Evolutionary conservation across 108 stramenopile species (phyloP).

Genomic region (Thalassiosira profunda): DNA sequence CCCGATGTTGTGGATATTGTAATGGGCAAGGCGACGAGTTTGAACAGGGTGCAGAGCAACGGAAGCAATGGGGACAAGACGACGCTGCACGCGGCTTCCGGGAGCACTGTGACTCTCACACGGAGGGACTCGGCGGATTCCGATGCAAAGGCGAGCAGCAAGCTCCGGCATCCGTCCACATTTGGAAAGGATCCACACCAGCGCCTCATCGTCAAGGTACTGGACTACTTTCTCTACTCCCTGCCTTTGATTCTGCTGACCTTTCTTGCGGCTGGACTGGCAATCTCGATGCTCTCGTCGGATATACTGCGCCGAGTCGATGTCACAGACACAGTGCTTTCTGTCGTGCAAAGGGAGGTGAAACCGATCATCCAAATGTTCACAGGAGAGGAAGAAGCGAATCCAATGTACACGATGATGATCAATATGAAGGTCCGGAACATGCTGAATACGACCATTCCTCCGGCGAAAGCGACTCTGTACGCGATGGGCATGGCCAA

Average conservation of each 20-base stretch:
- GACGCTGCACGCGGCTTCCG: not conserved
- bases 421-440: conserved; percentile 68
- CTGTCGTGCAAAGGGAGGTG: conserved; percentile 69
- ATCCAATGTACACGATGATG: conserved; percentile 64
- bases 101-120: conserved; percentile 33
- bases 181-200: conserved; percentile 43
- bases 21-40: conserved; percentile 42
- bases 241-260: conserved; percentile 77
- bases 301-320: conserved; percentile 73
- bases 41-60: not conserved
- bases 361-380: conserved; percentile 75
- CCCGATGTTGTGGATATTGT: conserved; percentile 73
- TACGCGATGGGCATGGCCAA: conserved; percentile 86
- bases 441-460: conserved; percentile 69
- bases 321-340: conserved; percentile 67
- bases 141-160: conserved; percentile 2
- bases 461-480: conserved; percentile 74
- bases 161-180: conserved; percentile 27
- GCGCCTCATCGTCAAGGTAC: conserved; percentile 60
- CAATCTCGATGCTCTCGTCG: conserved; percentile 80
- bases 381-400: conserved; percentile 68
- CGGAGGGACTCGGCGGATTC: conserved; percentile 34
- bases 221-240: conserved; percentile 73
- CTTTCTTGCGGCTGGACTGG: conserved; percentile 79
- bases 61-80: not conserved